Conservation (phyloP, 2,329 filamentous ascomycete genomes). For the Botrytis fabae region DNA sequence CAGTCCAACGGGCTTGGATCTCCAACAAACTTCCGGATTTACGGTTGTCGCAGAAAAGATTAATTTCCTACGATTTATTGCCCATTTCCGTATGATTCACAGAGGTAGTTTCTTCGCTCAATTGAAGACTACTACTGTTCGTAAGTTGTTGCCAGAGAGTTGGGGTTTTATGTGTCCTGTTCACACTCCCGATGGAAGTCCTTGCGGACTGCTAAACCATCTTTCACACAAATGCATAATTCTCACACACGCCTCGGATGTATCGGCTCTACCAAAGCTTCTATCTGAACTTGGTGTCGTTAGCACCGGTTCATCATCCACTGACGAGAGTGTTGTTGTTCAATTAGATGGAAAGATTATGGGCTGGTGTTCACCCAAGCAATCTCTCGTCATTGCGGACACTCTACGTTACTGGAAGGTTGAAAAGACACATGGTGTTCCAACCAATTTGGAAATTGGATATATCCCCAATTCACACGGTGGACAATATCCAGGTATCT, state of each 20-base stretch:
- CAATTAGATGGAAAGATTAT: slow-evolving; percentile 88
- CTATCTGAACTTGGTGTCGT: slow-evolving; percentile 79
- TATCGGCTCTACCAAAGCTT: slow-evolving; percentile 70
- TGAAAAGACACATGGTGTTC: slow-evolving; percentile 76
- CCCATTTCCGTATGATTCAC: slow-evolving; percentile 98
- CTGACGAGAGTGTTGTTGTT: slow-evolving; percentile 82
- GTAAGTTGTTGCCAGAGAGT: slow-evolving; percentile 92
- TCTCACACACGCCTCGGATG: slow-evolving; percentile 72
- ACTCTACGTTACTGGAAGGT: slow-evolving; percentile 96
- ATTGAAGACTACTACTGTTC: slow-evolving; percentile 92
- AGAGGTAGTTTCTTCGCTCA: slow-evolving; percentile 98
- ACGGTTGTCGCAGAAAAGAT: slow-evolving; percentile 98
- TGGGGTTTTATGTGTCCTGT: slow-evolving; percentile 98
- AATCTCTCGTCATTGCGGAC: slow-evolving; percentile 79
- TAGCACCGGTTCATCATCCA: slow-evolving; percentile 71
- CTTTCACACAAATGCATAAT: slow-evolving; percentile 93
- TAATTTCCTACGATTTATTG: slow-evolving; percentile 98
- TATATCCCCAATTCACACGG: slow-evolving; percentile 84
- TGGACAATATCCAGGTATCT: slow-evolving; percentile 95
- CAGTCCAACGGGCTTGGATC: slow-evolving; percentile 86
- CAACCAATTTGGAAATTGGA: slow-evolving; percentile 84
- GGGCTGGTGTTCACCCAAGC: slow-evolving; percentile 84
- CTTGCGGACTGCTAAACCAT: slow-evolving; percentile 93
- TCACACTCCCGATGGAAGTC: slow-evolving; percentile 93
- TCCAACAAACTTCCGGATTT: slow-evolving; percentile 93